Evolutionary conservation across 2,329 filamentous ascomycete species (phyloP), one percentile per base, ranked within the genome.

Genomic region (Colletotrichum limetticola): DNA sequence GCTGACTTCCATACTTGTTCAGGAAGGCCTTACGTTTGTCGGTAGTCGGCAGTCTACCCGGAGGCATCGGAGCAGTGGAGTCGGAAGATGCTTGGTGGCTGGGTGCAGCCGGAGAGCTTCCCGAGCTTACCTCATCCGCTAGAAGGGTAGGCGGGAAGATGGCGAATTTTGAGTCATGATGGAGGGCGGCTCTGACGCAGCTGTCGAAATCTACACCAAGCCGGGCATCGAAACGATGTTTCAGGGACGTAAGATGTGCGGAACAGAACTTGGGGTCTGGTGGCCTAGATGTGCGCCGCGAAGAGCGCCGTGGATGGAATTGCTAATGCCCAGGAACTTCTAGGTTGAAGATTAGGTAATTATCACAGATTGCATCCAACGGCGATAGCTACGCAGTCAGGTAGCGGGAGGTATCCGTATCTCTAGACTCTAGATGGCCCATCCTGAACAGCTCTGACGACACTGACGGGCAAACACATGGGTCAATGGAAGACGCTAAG

Each of bases 131-230:
- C 46, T 26, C 35, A 8, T 28, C 19, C 26, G 12, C 4, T 14
- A 4, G 6, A 8, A 60, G 6, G 14, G 11, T 24, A 1, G n/a
- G 26, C 4, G 32, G 3, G n/a, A 1, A 7, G 35, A 65, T 61
- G 66, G 49, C 46, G 56, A 53, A 14, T 66, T 70, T 72, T 52
- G 66, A 73, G 71, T 73, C 71, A 73, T 73, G 66, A 66, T 61
- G 71, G 67, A 73, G 66, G 66, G 71, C 46, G 24, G 52, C 2
- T 5, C 55, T 73, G 71, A 73, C 56, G 71, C 71, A 66, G 56
- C 37, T 12, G 67, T 24, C 60, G 67, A 57, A 35, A 35, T 3
- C 32, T 30, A 52, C 24, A 24, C 5, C 53, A 14, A 46, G 61
- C 22, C 56, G 57, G 37, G 1, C 19, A 57, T 9, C 1, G 30